A percentile compares a stretch with the other conserved stretches of the same genome.
Conservation (phyloP, 345 rosid species). For the Stellera chamaejasme region DNA sequence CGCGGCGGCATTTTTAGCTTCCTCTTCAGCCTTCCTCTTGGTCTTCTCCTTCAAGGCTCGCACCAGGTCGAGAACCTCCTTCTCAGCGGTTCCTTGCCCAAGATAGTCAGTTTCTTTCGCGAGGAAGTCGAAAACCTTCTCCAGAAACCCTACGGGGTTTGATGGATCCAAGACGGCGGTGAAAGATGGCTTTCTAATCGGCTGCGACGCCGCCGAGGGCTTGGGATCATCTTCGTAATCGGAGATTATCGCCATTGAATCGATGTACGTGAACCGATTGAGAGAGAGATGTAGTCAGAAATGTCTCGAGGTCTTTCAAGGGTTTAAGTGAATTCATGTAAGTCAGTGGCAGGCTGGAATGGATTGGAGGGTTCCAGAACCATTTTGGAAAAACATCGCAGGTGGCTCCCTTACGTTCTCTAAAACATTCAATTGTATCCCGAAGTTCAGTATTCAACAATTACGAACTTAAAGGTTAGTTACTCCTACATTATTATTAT, state of each 20-base stretch:
- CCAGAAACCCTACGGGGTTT: conserved; percentile 58
- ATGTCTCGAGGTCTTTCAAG: too few species aligned
- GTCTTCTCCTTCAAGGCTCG: conserved; percentile 45
- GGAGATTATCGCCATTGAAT: conserved; percentile 75
- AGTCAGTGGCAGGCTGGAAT: too few species aligned
- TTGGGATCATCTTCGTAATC: conserved; percentile 45
- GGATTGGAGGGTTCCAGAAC: too few species aligned
- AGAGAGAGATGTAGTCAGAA: too few species aligned
- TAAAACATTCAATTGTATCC: too few species aligned
- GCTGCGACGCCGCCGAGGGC: conserved; percentile 21
- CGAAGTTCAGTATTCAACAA: too few species aligned
- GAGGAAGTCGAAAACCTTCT: conserved; percentile 60
- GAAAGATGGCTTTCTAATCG: conserved; percentile 25
- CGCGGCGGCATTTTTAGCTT: conserved; percentile 16
- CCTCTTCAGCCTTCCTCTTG: conserved; percentile 27
- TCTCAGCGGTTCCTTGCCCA: conserved; percentile 44
- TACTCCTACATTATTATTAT: too few species aligned
- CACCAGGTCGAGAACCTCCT: conserved; percentile 49
- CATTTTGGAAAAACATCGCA: too few species aligned
- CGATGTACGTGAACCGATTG: neutral
- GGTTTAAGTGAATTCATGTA: neutral
- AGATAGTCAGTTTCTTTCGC: conserved; percentile 66
- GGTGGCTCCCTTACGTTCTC: too few species aligned
- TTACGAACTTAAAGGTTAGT: too few species aligned
- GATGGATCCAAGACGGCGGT: conserved; percentile 52